Evolutionary conservation across 768 basidiomycete genomes (phyloP), one percentile per base, ranked within the genome.

Genomic region (Leccinum disarticulatum): DNA sequence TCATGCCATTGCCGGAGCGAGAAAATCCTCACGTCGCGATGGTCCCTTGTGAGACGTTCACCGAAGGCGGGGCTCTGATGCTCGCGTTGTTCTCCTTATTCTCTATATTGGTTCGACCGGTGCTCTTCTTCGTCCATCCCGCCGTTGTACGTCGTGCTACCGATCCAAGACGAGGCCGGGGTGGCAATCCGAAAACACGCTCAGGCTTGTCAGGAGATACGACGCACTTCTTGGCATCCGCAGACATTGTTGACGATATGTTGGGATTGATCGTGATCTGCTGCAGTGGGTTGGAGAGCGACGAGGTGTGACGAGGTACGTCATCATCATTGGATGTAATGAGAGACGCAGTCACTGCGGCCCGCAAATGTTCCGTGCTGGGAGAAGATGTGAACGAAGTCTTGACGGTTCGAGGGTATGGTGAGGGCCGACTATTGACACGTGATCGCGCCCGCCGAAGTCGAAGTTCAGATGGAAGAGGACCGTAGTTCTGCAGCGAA

Each of bases 401-500:
- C 67, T 80, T 85, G 41, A 76, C 71, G 13, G 76, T 67, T 14
- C 86, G 80, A 36, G 90, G 88, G 61, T 93, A 92, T 0, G 90
- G 91, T 5, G 88, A 88, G 0, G 88, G 77, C 17, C 91, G 80
- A 28, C 90, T 91, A 28, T 82, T 80, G 0, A 86, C 90, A 14
- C 89, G 81, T 1, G 87, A 88, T 36, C 88, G 82, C 49, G 80
- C 69, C 15, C 87, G 85, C 54, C 79, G 84, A 25, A 80, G 80
- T 6, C 85, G 83, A 19, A 90, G 78, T 52, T 91, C 88, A 0
- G 84, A 85, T 0, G 90, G 85, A n/a, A 92, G 81, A 6, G 88
- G 87, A 0, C 85, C 83, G 55, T 83, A 92, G 54, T 77, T 88
- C 71, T 88, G 80, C 35, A 89, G 76, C 1, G 90, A 92, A 54